Evolutionary conservation across 805 yeast genomes (phyloP), one percentile per base, ranked within the genome.

Genomic region (Ogataea henricii): DNA sequence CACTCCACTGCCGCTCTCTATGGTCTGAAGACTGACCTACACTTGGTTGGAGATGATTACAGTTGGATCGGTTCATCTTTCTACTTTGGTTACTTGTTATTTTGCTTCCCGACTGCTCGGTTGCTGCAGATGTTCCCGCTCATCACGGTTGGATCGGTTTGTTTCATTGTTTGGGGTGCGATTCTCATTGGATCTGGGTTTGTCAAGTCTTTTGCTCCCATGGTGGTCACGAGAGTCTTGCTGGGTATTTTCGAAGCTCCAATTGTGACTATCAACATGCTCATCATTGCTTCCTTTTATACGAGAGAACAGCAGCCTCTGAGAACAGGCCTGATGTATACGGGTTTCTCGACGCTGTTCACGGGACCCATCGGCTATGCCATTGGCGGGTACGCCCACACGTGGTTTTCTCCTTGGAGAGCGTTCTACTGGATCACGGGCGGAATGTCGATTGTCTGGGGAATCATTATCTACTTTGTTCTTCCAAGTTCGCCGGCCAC

Each of bases 351-450:
- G 40, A 67, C 71, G 23, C 63, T 77, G 18, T 48, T 78, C 39
- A 80, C 83, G 12, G 76, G 76, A 34, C 73, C 76, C 5, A 74
- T 83, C 47, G 82, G 66, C 12, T 78, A 71, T 58, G 53, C 73
- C n/a, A 65, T 81, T 6, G 72, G 67, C 3, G 73, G 47, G 5
- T 65, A 73, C 53, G 65, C 58, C 13, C 66, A 62, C n/a, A 41
- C 62, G 16, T 77, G 69, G 38, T 65, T 81, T 13, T 69, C 64
- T 3, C 73, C 83, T 3, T 85, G 90, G 90, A 79, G 78, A 57
- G 65, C 79, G 8, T 64, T 82, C 9, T 85, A 78, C 59, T 65
- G 84, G 49, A 70, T 83, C 32, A 74, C 80, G 36, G 92, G 91
- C 20, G 64, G 72, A 9, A 70, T 79, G 56, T 82, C 88, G 4